Base-by-base conservation (phyloP, 208 protist species). In the Herpetomonas tarakana region DNA sequence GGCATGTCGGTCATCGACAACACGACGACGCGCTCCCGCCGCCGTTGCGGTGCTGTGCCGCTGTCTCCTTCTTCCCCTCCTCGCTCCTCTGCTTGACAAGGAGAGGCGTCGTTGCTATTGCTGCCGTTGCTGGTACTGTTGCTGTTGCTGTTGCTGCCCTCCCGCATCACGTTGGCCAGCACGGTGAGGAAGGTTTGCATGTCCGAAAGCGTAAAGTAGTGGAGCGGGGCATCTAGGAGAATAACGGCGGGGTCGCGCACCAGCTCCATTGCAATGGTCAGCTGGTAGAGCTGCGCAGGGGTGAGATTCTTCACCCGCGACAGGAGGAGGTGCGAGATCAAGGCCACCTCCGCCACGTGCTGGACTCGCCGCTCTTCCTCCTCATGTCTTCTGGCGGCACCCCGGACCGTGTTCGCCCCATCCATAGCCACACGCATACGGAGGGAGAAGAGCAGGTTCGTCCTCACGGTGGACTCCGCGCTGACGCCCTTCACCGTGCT, bases 181-280 rank as follows among this genome's bases (percentile, higher is more conserved):
- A 64, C 18, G 0, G 57, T 52, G 19, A 62, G 49, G 51, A 77
- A 61, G 6, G 26, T 30, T 29, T 62, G 12, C 7, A 52, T 26
- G 39, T 77, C 71, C 1, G 49, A 25, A 44, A 56, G 30, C n/a
- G 58, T 57, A 39, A 72, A 56, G 31, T 51, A 30, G 0, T 59
- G 22, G 12, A 65, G 60, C 19, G 71, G 71, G 16, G 21, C 58
- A 21, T 77, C 71, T 2, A 77, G 47, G 1, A 69, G 49, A 12
- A 77, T n/a, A 2, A 72, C 58, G 30, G 57, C 54, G 0, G 71
- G 71, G 38, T 58, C 11, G 6, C 39, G 63, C 25, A 77, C 71
- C 28, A 77, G 71, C 53, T 77, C 71, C 52, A 77, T 66, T 0
- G 45, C 71, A 12, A 77, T 19, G 47, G 58, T 39, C 7, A 72